These are phyloP conservation scores for Cercophora newfieldiana DNA, from an alignment of 495 filamentous ascomycete genomes.

Conservation along the genomic window DNA sequence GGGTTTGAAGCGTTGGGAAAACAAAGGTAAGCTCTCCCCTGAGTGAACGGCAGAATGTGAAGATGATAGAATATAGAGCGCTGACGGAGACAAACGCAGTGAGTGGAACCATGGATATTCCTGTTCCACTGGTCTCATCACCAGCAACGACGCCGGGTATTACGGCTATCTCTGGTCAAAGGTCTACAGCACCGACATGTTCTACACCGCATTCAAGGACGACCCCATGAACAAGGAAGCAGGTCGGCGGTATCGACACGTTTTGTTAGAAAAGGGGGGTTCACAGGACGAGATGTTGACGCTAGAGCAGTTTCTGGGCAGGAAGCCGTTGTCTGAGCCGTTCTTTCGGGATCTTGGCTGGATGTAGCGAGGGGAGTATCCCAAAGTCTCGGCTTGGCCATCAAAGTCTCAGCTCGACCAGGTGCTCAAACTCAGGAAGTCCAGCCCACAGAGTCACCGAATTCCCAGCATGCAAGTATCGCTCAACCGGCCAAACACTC, in stretches of 20 bases:
- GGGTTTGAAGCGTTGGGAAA: neutral
- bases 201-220: slow-evolving; percentile 65
- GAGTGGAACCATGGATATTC: slow-evolving; percentile 1
- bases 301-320: slow-evolving; percentile 64
- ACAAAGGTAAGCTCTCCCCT: neutral
- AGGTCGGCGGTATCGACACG: slow-evolving; percentile 65
- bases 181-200: slow-evolving; percentile 58
- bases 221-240: slow-evolving; percentile 65
- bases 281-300: slow-evolving; percentile 69
- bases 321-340: slow-evolving; percentile 64
- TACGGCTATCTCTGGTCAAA: slow-evolving; percentile 1
- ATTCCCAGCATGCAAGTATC: slow-evolving; percentile 29
- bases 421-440: slow-evolving; percentile 28
- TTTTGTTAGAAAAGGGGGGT: slow-evolving; percentile 66
- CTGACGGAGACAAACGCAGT: neutral
- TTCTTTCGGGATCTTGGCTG: slow-evolving; percentile 66
- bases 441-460: slow-evolving; percentile 37
- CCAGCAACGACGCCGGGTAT: neutral
- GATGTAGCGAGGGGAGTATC: neutral
- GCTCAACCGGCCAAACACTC: slow-evolving; percentile 30
- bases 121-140: neutral
- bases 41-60: too few relatives aligned
- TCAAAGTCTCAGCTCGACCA: too few relatives aligned
- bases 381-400: too few relatives aligned
- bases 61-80: too few relatives aligned